Evolutionary conservation across 2,329 filamentous ascomycete genomes (phyloP), one percentile per base, ranked within the genome.

Genomic region (Sphaerostilbella broomeana): DNA sequence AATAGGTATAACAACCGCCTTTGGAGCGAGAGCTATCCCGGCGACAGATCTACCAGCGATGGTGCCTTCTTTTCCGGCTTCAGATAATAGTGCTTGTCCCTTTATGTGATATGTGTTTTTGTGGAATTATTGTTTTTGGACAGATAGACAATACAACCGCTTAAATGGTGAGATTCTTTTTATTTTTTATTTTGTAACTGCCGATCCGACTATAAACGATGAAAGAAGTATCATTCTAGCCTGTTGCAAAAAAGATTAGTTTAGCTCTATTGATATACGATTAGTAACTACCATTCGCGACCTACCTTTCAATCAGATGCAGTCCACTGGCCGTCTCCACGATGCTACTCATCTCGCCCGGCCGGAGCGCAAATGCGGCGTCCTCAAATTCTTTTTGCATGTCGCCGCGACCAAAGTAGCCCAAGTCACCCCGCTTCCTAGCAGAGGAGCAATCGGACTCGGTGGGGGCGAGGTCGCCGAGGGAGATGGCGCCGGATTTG

Each of bases 371-470:
- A 66, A 98, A 98, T 1, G 92, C 84, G 4, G 89, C 89, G 41
- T 95, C 87, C 67, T 98, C 92, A 57, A 98, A 98, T 65, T 95
- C 90, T 69, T 89, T 90, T 62, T 98, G 92, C 92, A 98, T 98
- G 56, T 97, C 90, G 19, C 88, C 87, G 54, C 76, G 81, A 40
- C 87, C 89, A 62, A 98, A 98, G 64, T 89, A 95, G 15, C 92
- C 92, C 68, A 98, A 68, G 60, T 98, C 92, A 42, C 92, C 92
- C 50, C 81, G 79, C 75, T 97, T 98, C 53, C 88, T 79, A 20
- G 92, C 89, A 53, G 88, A 95, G 63, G 86, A 94, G 68, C 90
- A 97, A 67, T 98, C 92, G 12, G 86, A 94, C 68, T 97, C 92
- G 29, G 79, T 84, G 44, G 79, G 76, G 10, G 92, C 92, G 49